Percentiles rank a stretch among this genome's conserved stretches.
These are phyloP conservation scores for Sisymbrium altissimum DNA, from an alignment of 345 rosid species.

Conservation along the genomic window DNA sequence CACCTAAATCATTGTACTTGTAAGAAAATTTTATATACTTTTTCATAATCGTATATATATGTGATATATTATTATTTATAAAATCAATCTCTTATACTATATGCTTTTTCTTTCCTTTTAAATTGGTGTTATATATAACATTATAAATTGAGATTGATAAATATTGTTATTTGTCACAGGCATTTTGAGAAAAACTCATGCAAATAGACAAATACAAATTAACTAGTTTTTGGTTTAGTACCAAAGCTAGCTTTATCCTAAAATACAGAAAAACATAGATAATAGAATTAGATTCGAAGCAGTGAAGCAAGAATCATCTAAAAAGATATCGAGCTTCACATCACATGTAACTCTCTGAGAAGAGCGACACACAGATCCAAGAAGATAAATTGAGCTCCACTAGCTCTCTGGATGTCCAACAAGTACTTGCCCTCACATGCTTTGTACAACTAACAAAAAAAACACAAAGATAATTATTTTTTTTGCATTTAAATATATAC, in stretches of 20 bases:
- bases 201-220: not conserved
- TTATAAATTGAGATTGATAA: not conserved
- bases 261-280: not conserved
- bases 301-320: not conserved
- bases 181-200: not conserved
- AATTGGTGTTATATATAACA: too few relatives aligned
- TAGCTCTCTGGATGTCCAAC: slow-evolving; percentile 65
- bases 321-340: slow-evolving; percentile 27
- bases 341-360: slow-evolving; percentile 61
- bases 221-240: not conserved
- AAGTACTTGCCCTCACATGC: slow-evolving; percentile 59
- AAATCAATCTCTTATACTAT: too few relatives aligned
- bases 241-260: not conserved
- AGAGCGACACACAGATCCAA: slow-evolving; percentile 76
- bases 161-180: not conserved
- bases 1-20: too few relatives aligned
- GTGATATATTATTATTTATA: too few relatives aligned
- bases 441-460: slow-evolving; percentile 61
- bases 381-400: slow-evolving; percentile 76
- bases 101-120: too few relatives aligned
- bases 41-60: too few relatives aligned
- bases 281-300: not conserved
- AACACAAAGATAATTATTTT: not conserved
- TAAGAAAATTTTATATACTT: too few relatives aligned
- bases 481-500: not conserved